phyloP scores from a whole-genome alignment of 495 filamentous ascomycete species.

The Xylaria telfairii region DNA sequence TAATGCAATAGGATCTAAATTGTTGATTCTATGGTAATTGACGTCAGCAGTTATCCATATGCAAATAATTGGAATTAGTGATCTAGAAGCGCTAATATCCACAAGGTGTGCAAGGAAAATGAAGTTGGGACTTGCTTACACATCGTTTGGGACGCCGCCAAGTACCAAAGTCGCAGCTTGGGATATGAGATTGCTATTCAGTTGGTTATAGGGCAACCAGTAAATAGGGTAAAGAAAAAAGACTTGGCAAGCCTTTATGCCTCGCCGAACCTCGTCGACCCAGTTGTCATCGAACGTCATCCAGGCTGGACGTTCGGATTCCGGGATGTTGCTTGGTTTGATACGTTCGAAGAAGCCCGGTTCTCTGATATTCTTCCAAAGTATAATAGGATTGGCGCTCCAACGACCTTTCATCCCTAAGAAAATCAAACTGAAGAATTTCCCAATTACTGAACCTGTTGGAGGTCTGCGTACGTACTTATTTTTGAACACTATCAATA shows the following conservation, averaged over 20 bases:
- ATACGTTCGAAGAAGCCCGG: constrained; percentile 67
- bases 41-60: neutral
- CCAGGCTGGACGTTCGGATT: constrained; percentile 59
- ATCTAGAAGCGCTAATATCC: too few species aligned
- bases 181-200: constrained; percentile 74
- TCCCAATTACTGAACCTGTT: constrained; percentile 66
- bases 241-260: constrained; percentile 72
- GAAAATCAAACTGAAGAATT: constrained; percentile 60
- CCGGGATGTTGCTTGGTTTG: constrained; percentile 65
- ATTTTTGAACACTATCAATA: constrained; percentile 66
- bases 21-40: constrained; percentile 54
- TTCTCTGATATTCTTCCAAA: constrained; percentile 60
- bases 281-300: constrained; percentile 78
- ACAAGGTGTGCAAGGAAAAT: neutral
- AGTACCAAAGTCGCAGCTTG: constrained; percentile 76
- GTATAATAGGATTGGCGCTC: constrained; percentile 61
- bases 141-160: constrained; percentile 77
- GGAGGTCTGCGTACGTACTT: constrained; percentile 65
- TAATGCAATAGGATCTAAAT: constrained; percentile 76
- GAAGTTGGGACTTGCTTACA: constrained; percentile 36
- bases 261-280: constrained; percentile 74
- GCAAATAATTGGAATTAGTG: neutral
- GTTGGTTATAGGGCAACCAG: constrained; percentile 57
- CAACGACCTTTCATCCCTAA: constrained; percentile 69
- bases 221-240: constrained; percentile 66